Percentiles rank a stretch among this genome's conserved stretches.
Conservation (phyloP, 441 rosid species). For the Arabidopsis hybrid region DNA sequence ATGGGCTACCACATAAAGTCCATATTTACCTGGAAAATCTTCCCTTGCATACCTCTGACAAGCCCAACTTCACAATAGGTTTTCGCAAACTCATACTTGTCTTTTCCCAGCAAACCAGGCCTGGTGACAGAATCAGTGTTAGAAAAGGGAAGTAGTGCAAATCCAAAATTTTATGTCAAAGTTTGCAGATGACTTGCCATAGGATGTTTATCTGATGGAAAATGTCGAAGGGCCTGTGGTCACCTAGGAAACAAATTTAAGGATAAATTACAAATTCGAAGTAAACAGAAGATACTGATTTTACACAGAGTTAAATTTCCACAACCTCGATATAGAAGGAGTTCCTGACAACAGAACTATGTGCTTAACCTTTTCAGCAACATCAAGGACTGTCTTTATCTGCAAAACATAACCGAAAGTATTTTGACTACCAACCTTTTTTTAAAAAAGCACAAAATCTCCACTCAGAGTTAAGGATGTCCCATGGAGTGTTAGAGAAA, state of each 20-base stretch:
- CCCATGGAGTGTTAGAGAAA: constrained; percentile 22
- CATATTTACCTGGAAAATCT: constrained; percentile 72
- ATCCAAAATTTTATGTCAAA: constrained; percentile 38
- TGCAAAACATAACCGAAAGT: constrained; percentile 45
- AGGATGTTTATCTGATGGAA: constrained; percentile 95
- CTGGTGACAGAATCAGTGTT: constrained; percentile 52
- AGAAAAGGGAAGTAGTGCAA: constrained; percentile 31
- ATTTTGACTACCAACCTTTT: constrained; percentile 31
- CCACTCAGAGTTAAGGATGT: constrained; percentile 22
- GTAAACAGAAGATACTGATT: constrained; percentile 26
- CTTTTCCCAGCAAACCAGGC: constrained; percentile 96
- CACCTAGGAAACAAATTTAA: constrained; percentile 55
- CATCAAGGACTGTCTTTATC: constrained; percentile 83
- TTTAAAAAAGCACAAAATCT: constrained; percentile 10
- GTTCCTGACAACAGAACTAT: constrained; percentile 92
- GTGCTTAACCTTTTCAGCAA: constrained; percentile 77
- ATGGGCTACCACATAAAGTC: constrained; percentile 33
- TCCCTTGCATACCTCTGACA: constrained; percentile 61
- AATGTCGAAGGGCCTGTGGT: constrained; percentile 91
- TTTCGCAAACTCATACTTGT: constrained; percentile 88
- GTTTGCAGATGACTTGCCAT: constrained; percentile 69
- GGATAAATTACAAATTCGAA: constrained; percentile 34
- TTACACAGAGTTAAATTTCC: constrained; percentile 30
- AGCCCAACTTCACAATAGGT: constrained; percentile 78
- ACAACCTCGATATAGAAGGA: constrained; percentile 98